Evolutionary conservation across 2,329 filamentous ascomycete species (phyloP).

Genomic region (Talaromyces atroroseus): DNA sequence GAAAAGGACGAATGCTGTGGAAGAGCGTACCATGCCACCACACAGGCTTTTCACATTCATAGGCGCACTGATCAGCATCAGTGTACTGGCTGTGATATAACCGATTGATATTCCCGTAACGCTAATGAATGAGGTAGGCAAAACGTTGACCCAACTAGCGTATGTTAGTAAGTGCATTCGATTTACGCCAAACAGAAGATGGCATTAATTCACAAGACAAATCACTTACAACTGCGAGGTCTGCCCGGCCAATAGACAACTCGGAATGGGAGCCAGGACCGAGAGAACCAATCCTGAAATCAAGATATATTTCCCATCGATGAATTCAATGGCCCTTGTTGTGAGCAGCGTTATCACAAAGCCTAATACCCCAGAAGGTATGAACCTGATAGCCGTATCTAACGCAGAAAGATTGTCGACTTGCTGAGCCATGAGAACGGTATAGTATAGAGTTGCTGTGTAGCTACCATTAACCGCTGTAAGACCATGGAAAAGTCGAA

Average conservation of each 20-base stretch:
- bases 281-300: constrained; percentile 31
- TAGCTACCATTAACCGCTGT: constrained; percentile 40
- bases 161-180: neutral
- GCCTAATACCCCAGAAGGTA: constrained; percentile 38
- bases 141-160: constrained; percentile 34
- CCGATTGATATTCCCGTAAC: constrained; percentile 38
- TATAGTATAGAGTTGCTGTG: constrained; percentile 40
- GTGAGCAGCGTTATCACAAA: constrained; percentile 34
- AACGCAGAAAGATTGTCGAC: constrained; percentile 35
- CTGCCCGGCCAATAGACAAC: constrained; percentile 11
- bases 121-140: constrained; percentile 36
- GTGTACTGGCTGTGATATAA: constrained; percentile 40
- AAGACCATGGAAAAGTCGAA: constrained; percentile 8
- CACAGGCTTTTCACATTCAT: constrained; percentile 38
- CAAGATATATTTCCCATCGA: constrained; percentile 35
- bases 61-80: constrained; percentile 36
- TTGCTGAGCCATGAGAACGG: constrained; percentile 39
- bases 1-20: rapidly evolving
- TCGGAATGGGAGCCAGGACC: constrained; percentile 35
- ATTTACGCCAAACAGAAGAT: too few species aligned
- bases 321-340: constrained; percentile 32
- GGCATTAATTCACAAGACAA: too few species aligned
- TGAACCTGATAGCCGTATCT: constrained; percentile 36
- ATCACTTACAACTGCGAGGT: neutral
- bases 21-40: constrained; percentile 32